A percentile compares a stretch with the other conserved stretches of the same genome.
phyloP scores from a whole-genome alignment of 176 grass and related monocot genomes.

The Musa acuminata region DNA sequence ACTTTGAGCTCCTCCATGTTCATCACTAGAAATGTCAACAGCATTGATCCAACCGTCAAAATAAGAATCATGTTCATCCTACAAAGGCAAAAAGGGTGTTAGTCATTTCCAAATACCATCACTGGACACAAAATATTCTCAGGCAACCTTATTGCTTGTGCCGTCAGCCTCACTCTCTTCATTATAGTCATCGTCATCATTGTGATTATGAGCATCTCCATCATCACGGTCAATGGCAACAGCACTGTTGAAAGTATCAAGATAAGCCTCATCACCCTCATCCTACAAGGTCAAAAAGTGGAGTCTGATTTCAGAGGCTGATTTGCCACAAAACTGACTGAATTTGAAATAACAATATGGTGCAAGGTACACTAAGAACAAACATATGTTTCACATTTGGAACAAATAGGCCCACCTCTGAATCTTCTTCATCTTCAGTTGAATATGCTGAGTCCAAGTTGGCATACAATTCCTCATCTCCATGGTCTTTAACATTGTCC shows the following conservation, averaged over 20 bases:
- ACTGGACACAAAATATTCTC: neutral
- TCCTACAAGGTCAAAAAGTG: neutral
- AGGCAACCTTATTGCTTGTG: neutral
- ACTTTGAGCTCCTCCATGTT: neutral
- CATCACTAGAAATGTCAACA: constrained; percentile 17
- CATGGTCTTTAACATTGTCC: constrained; percentile 49
- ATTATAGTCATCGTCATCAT: neutral
- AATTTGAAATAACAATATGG: neutral
- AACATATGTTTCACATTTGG: neutral
- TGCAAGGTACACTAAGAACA: neutral
- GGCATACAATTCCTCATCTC: constrained; percentile 59
- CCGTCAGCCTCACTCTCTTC: neutral
- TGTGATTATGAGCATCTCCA: neutral
- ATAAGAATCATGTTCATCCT: constrained; percentile 45
- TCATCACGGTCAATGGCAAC: neutral
- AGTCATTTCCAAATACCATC: neutral
- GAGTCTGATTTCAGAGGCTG: neutral
- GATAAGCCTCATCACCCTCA: constrained; percentile 5
- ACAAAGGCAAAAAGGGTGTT: neutral
- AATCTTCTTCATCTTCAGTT: constrained; percentile 66
- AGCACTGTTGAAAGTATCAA: neutral
- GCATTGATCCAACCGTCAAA: constrained; percentile 26
- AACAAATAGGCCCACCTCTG: constrained; percentile 32
- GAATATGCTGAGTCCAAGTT: constrained; percentile 65
- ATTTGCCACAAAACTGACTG: neutral